Evolutionary conservation across 768 basidiomycete genomes (phyloP).

Genomic region (Pleurotus sapidus): DNA sequence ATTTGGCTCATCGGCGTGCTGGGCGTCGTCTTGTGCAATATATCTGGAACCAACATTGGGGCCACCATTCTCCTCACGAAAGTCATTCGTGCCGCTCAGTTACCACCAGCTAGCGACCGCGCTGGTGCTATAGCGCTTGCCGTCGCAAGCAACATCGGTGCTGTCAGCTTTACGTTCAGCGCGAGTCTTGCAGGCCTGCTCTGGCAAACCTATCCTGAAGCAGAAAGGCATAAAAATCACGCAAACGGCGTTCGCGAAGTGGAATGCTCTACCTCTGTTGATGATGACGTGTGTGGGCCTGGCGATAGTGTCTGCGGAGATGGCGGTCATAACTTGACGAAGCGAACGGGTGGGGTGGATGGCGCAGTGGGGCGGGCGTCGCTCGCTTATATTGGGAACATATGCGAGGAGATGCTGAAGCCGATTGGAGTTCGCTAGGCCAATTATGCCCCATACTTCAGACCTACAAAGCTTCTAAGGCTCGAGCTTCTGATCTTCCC

Average conservation of each 20-base stretch:
- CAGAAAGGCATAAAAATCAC: conserved; percentile 69
- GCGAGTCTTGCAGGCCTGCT: conserved; percentile 87
- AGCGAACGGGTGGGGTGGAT: not conserved
- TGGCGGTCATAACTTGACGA: conserved; percentile 40
- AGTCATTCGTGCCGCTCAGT: conserved; percentile 53
- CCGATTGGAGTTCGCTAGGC: too few relatives aligned
- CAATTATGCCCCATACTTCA: too few relatives aligned
- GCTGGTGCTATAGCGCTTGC: conserved; percentile 75
- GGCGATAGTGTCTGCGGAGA: conserved; percentile 73
- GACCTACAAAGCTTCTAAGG: too few relatives aligned
- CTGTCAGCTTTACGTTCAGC: conserved; percentile 85
- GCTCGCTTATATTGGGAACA: too few relatives aligned
- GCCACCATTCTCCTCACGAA: conserved; percentile 88
- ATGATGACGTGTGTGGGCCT: conserved; percentile 66
- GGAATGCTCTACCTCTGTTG: conserved; percentile 67
- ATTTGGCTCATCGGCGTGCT: conserved; percentile 61
- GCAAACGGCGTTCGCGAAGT: conserved; percentile 62
- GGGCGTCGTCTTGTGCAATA: conserved; percentile 63
- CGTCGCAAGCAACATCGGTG: conserved; percentile 86
- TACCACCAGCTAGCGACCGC: conserved; percentile 30
- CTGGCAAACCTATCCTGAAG: conserved; percentile 69
- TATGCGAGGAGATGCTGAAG: too few relatives aligned
- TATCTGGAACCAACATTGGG: conserved; percentile 80
- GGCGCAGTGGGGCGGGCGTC: too few relatives aligned
- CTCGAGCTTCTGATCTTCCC: too few relatives aligned